Evolutionary conservation across 2,329 filamentous ascomycete species (phyloP), one percentile per base, ranked within the genome.

Genomic region (Trichoderma hamatum): DNA sequence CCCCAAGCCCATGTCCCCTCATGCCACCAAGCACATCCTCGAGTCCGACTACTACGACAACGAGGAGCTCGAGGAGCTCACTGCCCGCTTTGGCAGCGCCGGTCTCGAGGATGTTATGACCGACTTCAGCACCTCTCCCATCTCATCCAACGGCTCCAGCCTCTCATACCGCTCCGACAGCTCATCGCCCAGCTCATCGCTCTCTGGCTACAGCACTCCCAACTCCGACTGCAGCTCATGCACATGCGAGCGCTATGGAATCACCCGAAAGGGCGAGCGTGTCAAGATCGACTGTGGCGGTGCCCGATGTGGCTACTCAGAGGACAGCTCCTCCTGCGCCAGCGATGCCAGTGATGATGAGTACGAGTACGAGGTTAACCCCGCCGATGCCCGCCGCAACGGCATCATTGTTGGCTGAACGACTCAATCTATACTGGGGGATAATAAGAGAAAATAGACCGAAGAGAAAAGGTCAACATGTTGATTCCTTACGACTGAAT

Each of bases 261-360:
- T 98, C 85, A 97, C 94, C 73, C 92, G 94, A 83, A 90, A 91
- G 80, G 94, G 94, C 78, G 92, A 96, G 81, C 90, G 94, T 77
- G 92, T 98, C 87, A 96, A 95, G 88, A 89, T 97, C 80, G 94
- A 97, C 88, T 98, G 95, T 78, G 94, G 94, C 75, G 95, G 95
- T 74, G 85, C 89, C 71, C 90, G 93, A 79, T 97, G 95, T 82
- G 92, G 93, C 77, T 96, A 92, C 83, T 90, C 92, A 76, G 89
- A 91, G 71, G 87, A 85, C 72, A 67, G 63, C 54, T 87, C 84
- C 68, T 93, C 90, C 85, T 93, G 90, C 74, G 82, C 74, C 70
- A 83, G 77, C 75, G 89, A 90, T 72, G 82, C 74, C 70, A 83
- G 77, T 75, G 89, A 90, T 72, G 88, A 89, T 75, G 87, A 82